Base-by-base conservation (phyloP, 352 stramenopile genomes). In the Phytophthora hybrid region DNA sequence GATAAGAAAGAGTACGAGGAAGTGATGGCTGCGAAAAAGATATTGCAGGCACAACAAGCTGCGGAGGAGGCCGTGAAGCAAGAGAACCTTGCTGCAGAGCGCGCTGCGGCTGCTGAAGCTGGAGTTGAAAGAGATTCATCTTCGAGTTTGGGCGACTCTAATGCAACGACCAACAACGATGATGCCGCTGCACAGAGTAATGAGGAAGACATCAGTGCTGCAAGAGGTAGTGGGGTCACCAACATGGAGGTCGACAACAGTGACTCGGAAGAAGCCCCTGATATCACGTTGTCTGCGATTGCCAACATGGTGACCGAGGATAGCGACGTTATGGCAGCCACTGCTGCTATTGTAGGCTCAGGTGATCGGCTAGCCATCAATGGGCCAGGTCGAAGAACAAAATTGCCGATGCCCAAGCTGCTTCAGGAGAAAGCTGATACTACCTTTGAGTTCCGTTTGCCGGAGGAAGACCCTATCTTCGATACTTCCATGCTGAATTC, bases 221-320 rank as follows among this genome's bases (percentile, higher is more conserved):
- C 41, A 63, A 68, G 61, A 64, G 72, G 66, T 65, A 79, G 44
- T 23, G 56, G 62, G 57, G 63, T 74, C 9, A 89, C 83, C 3
- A 94, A 85, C 60, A 95, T 95, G 89, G 89, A 95, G 46, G 79
- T 95, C 14, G 89, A 95, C 59, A 91, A 88, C 59, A 95, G 89
- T 63, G 89, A 95, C 47, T 86, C 80, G 7, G 89, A 95, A 54
- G 89, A 94, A 13, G 80, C 86, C 46, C 76, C 87, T 0, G 88
- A 92, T 69, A 90, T 96, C 54, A 93, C 87, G 18, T 73, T 95
- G 11, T 93, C 87, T 6, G 87, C 87, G 16, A 94, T 95, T 59
- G 89, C 89, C n/a, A 91, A 95, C 63, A 96, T 96, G 88, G 88
- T 93, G 29, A 88, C 77, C 16, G 89, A 95, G 69, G 89, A 96